Percentiles rank a stretch among this genome's conserved stretches.
These are phyloP conservation scores for Phytopythium boreale DNA, from an alignment of 352 stramenopile genomes.

Conservation along the genomic window DNA sequence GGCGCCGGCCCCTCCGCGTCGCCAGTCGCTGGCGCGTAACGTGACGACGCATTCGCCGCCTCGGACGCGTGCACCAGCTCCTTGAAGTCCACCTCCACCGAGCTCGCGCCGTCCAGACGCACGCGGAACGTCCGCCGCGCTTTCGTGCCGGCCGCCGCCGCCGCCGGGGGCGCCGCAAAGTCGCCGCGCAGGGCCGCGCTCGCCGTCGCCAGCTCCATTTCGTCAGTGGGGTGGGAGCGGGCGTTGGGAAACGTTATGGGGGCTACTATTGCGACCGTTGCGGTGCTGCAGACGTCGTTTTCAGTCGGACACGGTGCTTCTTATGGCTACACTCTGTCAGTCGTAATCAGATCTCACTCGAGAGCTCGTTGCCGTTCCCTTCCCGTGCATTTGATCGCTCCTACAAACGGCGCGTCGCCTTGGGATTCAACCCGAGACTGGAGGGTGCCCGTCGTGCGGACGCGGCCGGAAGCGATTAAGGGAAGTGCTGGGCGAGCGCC, in stretches of 20 bases:
- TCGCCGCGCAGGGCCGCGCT: background rate
- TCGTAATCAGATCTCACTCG: background rate
- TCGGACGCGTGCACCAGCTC: constrained; percentile 35
- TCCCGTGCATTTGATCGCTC: too few species aligned
- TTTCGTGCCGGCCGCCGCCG: background rate
- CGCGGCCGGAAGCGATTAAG: background rate
- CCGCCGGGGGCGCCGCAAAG: background rate
- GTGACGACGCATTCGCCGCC: background rate
- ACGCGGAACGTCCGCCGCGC: constrained; percentile 44
- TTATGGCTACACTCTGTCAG: background rate
- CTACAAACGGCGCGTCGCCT: too few species aligned
- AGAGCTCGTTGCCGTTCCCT: background rate
- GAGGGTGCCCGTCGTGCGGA: background rate
- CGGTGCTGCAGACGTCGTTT: background rate
- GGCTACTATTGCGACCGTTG: background rate
- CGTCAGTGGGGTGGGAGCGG: background rate
- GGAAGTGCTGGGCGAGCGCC: constrained; percentile 45
- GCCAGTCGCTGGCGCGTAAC: background rate
- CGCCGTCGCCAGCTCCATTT: background rate
- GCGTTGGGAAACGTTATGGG: background rate
- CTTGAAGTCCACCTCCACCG: constrained; percentile 75
- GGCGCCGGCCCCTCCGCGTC: constrained; percentile 2
- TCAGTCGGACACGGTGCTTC: background rate
- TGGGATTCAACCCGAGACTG: too few species aligned
- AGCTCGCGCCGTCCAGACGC: constrained; percentile 31